phyloP scores from a whole-genome alignment of 1,139 yeast genomes.

The Arxiozyma slooffiae region DNA sequence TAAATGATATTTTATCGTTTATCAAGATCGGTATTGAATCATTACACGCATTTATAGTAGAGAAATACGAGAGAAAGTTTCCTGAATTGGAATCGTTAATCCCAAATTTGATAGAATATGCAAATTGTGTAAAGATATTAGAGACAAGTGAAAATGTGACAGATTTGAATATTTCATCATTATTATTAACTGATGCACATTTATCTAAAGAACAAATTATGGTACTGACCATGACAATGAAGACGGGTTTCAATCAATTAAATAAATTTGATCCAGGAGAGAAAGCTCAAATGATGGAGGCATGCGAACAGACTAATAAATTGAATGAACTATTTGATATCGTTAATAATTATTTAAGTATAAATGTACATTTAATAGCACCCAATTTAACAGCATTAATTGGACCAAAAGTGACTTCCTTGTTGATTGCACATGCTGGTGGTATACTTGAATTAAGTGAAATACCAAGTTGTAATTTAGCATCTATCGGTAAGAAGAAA shows the following conservation, averaged over 20 bases:
- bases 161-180: conserved; percentile 23
- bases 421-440: conserved; percentile 59
- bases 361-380: conserved; percentile 45
- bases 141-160: conserved; percentile 40
- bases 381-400: conserved; percentile 72
- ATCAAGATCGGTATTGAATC: conserved; percentile 47
- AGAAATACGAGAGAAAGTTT: conserved; percentile 52
- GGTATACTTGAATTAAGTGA: conserved; percentile 59
- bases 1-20: conserved; percentile 49
- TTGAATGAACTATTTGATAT: conserved; percentile 38
- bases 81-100: conserved; percentile 62
- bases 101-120: conserved; percentile 56
- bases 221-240: conserved; percentile 66
- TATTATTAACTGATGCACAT: conserved; percentile 29
- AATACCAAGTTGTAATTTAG: conserved; percentile 76
- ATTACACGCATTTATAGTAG: conserved; percentile 43
- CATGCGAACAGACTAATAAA: conserved; percentile 41
- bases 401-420: conserved; percentile 68
- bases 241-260: conserved; percentile 33
- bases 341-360: conserved; percentile 25
- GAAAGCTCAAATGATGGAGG: conserved; percentile 35
- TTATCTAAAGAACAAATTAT: conserved; percentile 50
- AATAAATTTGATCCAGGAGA: conserved; percentile 32
- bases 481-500: conserved; percentile 60
- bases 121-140: conserved; percentile 42